phyloP scores from a whole-genome alignment of 176 grass and related monocot species.

The Canna indica region DNA sequence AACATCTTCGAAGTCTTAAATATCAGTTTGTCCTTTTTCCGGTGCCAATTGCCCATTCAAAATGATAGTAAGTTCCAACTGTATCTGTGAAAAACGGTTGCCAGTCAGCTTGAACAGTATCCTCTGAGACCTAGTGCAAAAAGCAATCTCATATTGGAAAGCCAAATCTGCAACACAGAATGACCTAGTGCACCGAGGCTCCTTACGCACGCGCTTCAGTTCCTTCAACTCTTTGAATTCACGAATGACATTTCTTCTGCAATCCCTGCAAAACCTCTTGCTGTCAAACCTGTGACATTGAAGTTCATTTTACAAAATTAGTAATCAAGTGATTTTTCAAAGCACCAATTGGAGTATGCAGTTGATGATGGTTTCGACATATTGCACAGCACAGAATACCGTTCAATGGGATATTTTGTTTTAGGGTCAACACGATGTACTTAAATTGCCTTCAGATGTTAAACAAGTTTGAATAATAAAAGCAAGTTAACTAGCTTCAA shows the following conservation, averaged over 20 bases:
- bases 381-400: background rate
- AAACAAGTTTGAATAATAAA: too few species aligned
- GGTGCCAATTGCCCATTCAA: slow-evolving; percentile 88
- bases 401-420: too few species aligned
- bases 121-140: slow-evolving; percentile 63
- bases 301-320: slow-evolving; percentile 12
- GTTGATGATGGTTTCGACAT: background rate
- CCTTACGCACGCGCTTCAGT: slow-evolving; percentile 67
- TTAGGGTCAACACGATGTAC: too few species aligned
- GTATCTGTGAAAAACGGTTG: slow-evolving; percentile 41
- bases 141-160: slow-evolving; percentile 80
- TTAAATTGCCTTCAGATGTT: too few species aligned
- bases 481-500: too few species aligned
- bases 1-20: slow-evolving; percentile 78
- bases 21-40: slow-evolving; percentile 68
- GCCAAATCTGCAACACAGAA: slow-evolving; percentile 80
- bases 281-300: slow-evolving; percentile 68
- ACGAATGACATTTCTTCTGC: slow-evolving; percentile 82
- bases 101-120: slow-evolving; percentile 63
- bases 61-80: slow-evolving; percentile 72
- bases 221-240: slow-evolving; percentile 98
- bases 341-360: too few species aligned
- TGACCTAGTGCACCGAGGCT: slow-evolving; percentile 72
- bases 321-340: background rate
- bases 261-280: slow-evolving; percentile 97